phyloP scores from a whole-genome alignment of 257 asterid genomes.

The Solanum sitiens region DNA sequence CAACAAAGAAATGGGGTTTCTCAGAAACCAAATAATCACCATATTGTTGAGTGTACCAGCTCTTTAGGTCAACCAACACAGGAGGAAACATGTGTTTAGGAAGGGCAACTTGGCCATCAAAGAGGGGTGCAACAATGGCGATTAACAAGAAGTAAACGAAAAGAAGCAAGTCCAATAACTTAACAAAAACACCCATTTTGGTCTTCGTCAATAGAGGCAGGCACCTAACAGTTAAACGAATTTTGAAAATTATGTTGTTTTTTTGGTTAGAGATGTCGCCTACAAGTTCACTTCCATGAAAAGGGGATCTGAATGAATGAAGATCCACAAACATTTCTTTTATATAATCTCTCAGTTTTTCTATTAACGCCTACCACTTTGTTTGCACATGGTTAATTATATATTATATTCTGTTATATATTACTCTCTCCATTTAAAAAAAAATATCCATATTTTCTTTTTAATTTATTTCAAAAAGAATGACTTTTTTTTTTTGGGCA shows the following conservation, averaged over 20 bases:
- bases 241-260: not conserved
- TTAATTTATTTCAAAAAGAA: too few relatives aligned
- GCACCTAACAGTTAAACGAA: not conserved
- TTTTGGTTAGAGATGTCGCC: not conserved
- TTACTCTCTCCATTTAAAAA: too few relatives aligned
- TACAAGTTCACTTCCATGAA: not conserved
- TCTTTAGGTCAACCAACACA: conserved; percentile 46
- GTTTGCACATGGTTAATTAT: not conserved
- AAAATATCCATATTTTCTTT: too few relatives aligned
- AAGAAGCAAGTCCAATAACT: conserved; percentile 41
- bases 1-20: conserved; percentile 83
- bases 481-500: too few relatives aligned
- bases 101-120: conserved; percentile 61
- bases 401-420: too few relatives aligned
- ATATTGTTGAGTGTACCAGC: conserved; percentile 50
- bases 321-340: not conserved
- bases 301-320: not conserved
- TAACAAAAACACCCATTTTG: conserved; percentile 43
- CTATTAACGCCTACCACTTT: not conserved
- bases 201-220: not conserved
- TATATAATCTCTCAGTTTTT: not conserved
- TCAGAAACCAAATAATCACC: conserved; percentile 61
- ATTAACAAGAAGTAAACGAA: conserved; percentile 58
- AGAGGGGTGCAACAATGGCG: conserved; percentile 63
- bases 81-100: conserved; percentile 53